Evolutionary conservation across 768 basidiomycete genomes (phyloP).

Genomic region (Chalciporus chontae): DNA sequence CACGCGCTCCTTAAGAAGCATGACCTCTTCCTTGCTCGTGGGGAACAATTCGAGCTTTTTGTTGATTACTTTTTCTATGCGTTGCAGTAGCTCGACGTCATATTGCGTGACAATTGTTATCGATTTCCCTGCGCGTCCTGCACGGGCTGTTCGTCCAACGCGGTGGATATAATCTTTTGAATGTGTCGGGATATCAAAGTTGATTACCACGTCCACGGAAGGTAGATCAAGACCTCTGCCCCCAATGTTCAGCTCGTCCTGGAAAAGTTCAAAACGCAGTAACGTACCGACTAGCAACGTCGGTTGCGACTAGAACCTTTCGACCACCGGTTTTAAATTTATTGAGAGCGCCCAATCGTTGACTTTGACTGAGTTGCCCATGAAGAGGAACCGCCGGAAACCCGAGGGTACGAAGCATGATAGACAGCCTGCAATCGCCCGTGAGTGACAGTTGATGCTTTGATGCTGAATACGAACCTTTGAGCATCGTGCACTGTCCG

Average conservation of each 20-base stretch:
- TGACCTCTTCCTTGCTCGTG: constrained; percentile 84
- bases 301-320: constrained; percentile 90
- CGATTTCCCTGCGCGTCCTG: constrained; percentile 94
- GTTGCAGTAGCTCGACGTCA: constrained; percentile 93
- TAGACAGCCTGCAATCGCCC: constrained; percentile 57
- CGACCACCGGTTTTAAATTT: constrained; percentile 97
- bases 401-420: constrained; percentile 85
- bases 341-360: constrained; percentile 85
- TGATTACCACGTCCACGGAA: constrained; percentile 93
- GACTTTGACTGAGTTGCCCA: constrained; percentile 91
- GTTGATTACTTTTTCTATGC: constrained; percentile 88
- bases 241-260: constrained; percentile 4
- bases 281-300: constrained; percentile 86
- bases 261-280: neutral
- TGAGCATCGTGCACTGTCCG: constrained; percentile 93
- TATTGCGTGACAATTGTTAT: constrained; percentile 99
- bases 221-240: constrained; percentile 91
- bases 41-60: constrained; percentile 92
- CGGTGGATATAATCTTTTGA: constrained; percentile 99
- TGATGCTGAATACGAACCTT: constrained; percentile 40
- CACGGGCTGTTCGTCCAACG: constrained; percentile 95
- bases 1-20: constrained; percentile 82
- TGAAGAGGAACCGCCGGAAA: constrained; percentile 96
- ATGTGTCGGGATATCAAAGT: constrained; percentile 96
- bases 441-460: neutral